Conservation (phyloP, 2,329 filamentous ascomycete species). For the Ophiostoma montium region DNA sequence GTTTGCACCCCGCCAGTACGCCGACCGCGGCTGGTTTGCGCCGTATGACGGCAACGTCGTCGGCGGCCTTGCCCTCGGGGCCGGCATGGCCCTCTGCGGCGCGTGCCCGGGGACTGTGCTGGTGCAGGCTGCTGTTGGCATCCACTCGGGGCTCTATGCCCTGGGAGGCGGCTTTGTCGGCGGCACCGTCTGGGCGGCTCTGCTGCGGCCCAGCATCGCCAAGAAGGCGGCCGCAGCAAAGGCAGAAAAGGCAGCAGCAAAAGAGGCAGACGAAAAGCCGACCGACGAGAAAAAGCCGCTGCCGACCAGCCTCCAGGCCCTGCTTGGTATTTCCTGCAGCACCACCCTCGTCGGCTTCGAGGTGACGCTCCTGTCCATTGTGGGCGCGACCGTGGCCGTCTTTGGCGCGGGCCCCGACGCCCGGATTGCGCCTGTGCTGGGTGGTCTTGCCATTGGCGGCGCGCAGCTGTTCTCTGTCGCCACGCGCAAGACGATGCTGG, state of each 20-base stretch:
- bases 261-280: no score
- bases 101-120: conserved; percentile 53
- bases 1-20: conserved; percentile 33
- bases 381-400: conserved; percentile 21
- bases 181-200: conserved; percentile 36
- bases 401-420: conserved; percentile 17
- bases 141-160: conserved; percentile 36
- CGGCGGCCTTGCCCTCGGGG: conserved; percentile 46
- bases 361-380: conserved; percentile 27
- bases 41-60: conserved; percentile 50
- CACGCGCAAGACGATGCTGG: conserved; percentile 38
- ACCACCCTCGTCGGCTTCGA: conserved; percentile 29
- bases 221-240: background rate
- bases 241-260: background rate
- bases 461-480: conserved; percentile 44
- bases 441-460: conserved; percentile 43
- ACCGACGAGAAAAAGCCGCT: background rate
- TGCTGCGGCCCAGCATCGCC: conserved; percentile 22
- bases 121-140: conserved; percentile 41
- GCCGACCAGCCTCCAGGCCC: conserved; percentile 23
- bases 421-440: conserved; percentile 31
- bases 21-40: conserved; percentile 37
- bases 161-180: conserved; percentile 38
- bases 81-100: conserved; percentile 52
- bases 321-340: conserved; percentile 25